Conservation (phyloP, 2,329 filamentous ascomycete species). For the Amylocarpus encephaloides region DNA sequence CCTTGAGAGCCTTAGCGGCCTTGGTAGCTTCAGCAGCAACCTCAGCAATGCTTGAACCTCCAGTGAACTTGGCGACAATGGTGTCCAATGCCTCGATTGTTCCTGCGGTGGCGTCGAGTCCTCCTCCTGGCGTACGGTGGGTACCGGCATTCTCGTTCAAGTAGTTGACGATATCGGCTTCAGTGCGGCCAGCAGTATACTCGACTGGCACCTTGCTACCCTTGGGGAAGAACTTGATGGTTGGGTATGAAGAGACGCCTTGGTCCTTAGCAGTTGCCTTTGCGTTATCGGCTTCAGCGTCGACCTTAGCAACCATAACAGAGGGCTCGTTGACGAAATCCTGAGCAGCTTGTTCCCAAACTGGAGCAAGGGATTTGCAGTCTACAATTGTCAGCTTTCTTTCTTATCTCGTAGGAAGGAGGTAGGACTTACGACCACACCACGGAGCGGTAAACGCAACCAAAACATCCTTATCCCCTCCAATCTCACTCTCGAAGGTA, state of each 20-base stretch:
- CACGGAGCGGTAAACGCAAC: slow-evolving; percentile 97
- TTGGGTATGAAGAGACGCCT: slow-evolving; percentile 82
- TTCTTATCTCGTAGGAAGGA: background rate
- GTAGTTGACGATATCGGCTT: slow-evolving; percentile 71
- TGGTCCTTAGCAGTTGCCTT: slow-evolving; percentile 72
- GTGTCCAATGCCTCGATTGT: slow-evolving; percentile 73
- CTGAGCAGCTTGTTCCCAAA: slow-evolving; percentile 79
- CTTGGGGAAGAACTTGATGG: slow-evolving; percentile 95
- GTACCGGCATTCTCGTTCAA: slow-evolving; percentile 87
- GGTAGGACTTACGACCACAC: slow-evolving; percentile 72
- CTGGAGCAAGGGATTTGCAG: slow-evolving; percentile 90
- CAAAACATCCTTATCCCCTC: slow-evolving; percentile 79
- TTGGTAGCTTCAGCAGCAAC: slow-evolving; percentile 67
- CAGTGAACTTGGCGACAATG: slow-evolving; percentile 68
- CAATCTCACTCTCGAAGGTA: slow-evolving; percentile 71
- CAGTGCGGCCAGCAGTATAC: slow-evolving; percentile 71
- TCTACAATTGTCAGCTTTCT: slow-evolving; percentile 47
- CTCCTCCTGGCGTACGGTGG: slow-evolving; percentile 74
- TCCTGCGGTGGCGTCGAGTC: slow-evolving; percentile 71
- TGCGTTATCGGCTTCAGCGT: slow-evolving; percentile 81
- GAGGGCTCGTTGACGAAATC: slow-evolving; percentile 72
- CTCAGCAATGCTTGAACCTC: slow-evolving; percentile 50
- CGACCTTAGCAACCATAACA: slow-evolving; percentile 89
- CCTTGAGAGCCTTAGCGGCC: slow-evolving; percentile 59
- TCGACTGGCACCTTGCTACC: slow-evolving; percentile 65